Conservation (phyloP, 768 basidiomycete genomes). For the Podaxis mareebaensis region DNA sequence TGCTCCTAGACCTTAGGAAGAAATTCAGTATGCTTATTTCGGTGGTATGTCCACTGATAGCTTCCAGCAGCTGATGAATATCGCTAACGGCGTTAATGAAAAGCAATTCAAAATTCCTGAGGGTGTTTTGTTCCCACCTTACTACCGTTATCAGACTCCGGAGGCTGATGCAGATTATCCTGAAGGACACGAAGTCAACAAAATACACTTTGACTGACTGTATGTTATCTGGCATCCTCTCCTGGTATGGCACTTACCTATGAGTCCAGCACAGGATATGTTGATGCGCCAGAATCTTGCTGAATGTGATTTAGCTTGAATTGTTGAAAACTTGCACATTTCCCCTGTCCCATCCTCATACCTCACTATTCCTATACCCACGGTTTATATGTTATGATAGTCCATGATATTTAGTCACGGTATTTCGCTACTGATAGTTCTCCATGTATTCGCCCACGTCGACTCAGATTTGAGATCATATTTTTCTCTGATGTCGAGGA, state of each 20-base stretch:
- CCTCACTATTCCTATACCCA: conserved; percentile 1
- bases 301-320: conserved; percentile 37
- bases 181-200: conserved; percentile 59
- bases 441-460: too few relatives aligned
- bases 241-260: conserved; percentile 3
- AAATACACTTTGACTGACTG: conserved; percentile 49
- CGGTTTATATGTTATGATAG: not conserved
- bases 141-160: conserved; percentile 57
- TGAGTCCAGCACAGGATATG: conserved; percentile 41
- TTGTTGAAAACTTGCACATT: conserved; percentile 16
- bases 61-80: not conserved
- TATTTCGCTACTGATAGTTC: too few relatives aligned
- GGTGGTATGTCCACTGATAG: not conserved
- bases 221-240: conserved; percentile 24
- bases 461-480: too few relatives aligned
- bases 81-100: conserved; percentile 40
- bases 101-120: conserved; percentile 41
- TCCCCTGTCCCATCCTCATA: not conserved
- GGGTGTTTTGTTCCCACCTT: conserved; percentile 65
- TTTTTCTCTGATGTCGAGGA: too few relatives aligned
- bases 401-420: too few relatives aligned
- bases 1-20: conserved; percentile 28
- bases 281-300: conserved; percentile 45
- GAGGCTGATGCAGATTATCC: conserved; percentile 13
- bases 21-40: conserved; percentile 42